phyloP scores from a whole-genome alignment of 2,329 filamentous ascomycete species.

The Epichloe bromicola region DNA sequence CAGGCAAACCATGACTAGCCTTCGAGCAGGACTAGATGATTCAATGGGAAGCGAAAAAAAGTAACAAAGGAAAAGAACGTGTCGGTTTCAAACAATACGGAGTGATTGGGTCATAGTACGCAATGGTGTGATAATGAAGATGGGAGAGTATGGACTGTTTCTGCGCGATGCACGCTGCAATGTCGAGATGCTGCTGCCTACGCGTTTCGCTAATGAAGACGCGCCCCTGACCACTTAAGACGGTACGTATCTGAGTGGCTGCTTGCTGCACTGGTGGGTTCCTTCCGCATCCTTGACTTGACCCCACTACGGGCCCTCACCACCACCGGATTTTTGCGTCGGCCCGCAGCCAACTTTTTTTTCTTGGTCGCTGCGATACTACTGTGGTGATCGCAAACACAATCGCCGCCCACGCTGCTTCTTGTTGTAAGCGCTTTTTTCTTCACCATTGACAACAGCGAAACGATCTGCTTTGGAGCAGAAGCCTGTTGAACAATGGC shows the following conservation, averaged over 20 bases:
- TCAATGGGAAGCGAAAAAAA: background rate
- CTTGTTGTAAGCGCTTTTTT: background rate
- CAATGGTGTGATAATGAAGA: background rate
- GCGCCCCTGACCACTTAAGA: slow-evolving; percentile 4
- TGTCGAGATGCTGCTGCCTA: background rate
- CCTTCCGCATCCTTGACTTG: background rate
- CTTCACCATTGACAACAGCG: background rate
- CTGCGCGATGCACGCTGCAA: background rate
- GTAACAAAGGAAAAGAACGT: too few relatives aligned
- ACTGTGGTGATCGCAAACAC: background rate
- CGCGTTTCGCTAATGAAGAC: slow-evolving; percentile 4
- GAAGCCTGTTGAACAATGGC: slow-evolving; percentile 30
- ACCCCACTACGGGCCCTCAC: slow-evolving; percentile 17
- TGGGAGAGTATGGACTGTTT: background rate
- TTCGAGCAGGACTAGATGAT: background rate
- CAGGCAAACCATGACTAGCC: background rate
- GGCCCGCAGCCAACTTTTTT: slow-evolving; percentile 20
- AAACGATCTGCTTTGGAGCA: background rate
- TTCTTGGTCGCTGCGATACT: slow-evolving; percentile 14
- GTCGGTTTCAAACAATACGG: too few relatives aligned
- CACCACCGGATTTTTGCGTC: slow-evolving; percentile 23
- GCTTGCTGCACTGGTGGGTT: background rate
- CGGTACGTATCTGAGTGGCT: slow-evolving; percentile 9
- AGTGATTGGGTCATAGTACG: background rate
- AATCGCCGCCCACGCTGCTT: background rate